Evolutionary conservation across 2,329 filamentous ascomycete species (phyloP), one percentile per base, ranked within the genome.

Genomic region (Lachnellula occidentalis): DNA sequence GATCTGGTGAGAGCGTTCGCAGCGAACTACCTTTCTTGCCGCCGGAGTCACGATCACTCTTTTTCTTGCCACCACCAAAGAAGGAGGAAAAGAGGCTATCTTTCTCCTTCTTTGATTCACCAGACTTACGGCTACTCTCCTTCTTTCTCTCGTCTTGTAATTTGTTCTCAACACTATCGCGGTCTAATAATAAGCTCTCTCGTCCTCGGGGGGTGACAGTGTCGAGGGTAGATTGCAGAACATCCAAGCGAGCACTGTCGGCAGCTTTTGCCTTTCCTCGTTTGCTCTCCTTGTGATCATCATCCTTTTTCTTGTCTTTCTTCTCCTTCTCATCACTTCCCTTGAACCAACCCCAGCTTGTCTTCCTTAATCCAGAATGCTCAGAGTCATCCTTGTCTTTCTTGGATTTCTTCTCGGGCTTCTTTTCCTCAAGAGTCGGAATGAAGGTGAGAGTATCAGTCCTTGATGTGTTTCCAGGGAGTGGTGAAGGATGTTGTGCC

Each of bases 81-180:
- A 99, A 85, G 1, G 91, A 94, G 0, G 91, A 92, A 63, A 99
- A 92, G n/a, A 97, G 78, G 7, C 91, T 86, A 58, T 96, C 90
- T 67, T 95, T 96, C 62, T 96, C 92, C 69, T 92, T 96, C 73
- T 92, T 96, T 19, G 85, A 79, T 34, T 87, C 87, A 1, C 80
- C 79, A 4, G 83, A 80, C 68, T 91, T 94, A 45, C 90, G 84
- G 59, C 75, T 80, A 63, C 82, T 86, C 61, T 91, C 87, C 69
- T 94, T 95, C 71, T 87, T 92, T 45, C 88, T 81, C 65, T 95
- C 90, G 61, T 90, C 87, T 55, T 91, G 83, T 7, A 94, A 73
- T 67, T 87, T 90, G 58, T 74, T 76, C 60, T 90, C 86, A 51
- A 87, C 71, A 57, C 74, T 85, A 22, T 94, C 87, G 17, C 92